Evolutionary conservation across 352 stramenopile genomes (phyloP), one percentile per base, ranked within the genome.

Genomic region (Nothophytophthora sp.): DNA sequence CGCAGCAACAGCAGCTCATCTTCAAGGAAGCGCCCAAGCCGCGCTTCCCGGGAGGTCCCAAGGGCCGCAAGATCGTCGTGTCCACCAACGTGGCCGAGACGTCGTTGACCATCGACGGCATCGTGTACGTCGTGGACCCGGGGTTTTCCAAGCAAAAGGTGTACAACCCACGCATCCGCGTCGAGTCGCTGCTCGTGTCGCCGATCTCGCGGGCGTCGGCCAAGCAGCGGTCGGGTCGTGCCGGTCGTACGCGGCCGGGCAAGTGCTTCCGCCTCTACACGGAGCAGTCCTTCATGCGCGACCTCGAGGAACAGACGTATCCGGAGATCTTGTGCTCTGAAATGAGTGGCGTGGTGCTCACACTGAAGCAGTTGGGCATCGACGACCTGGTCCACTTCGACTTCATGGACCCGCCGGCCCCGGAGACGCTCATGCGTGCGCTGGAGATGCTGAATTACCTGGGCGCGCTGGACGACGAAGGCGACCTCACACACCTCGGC

Each of bases 321-420:
- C 98, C 98, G 4, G 98, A 99, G 63, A 99, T 99, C 68, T 66
- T 99, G 35, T 86, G 97, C 25, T 98, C 92, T 0, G 89, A 98
- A 53, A 96, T 99, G 88, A 96, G 82, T 47, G 92, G 87, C 43
- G 95, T 98, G 15, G 96, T 99, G 20, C 86, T 99, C 22, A 99
- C 95, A 33, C 73, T 99, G 36, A 89, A 99, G 65, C 98, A 99
- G 71, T 63, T 99, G 1, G 96, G 96, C n/a, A 99, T 99, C 59
- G 91, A 99, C 52, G 96, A 99, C 61, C 76, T 99, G 6, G 96
- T 99, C 4, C 93, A 99, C 63, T 99, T 99, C 61, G 97, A 99
- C 83, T 99, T 99, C 57, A 99, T 99, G 96, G 97, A 99, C 62
- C 97, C 98, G 25, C 98, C 98, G 16, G 96, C 98, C 6, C 95